Base-by-base conservation (phyloP, 306 rosid genomes). In the Fragaria vesca region DNA sequence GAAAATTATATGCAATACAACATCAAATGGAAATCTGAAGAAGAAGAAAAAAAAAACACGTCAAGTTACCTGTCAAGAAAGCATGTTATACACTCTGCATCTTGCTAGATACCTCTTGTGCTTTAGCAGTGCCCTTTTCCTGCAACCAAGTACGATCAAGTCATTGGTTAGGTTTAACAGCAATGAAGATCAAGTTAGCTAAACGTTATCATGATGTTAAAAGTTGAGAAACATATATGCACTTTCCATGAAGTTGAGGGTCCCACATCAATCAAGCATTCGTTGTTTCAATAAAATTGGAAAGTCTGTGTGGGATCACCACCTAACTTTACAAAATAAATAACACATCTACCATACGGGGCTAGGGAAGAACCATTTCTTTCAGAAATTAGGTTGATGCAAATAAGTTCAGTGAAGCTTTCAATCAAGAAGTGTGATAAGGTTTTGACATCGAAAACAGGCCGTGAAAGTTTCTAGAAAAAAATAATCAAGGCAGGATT, bases 51-150 rank as follows among this genome's bases (percentile, higher is more conserved):
- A 67, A 74, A 43, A 43, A 0, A 43, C 12, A 74, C 58, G 76
- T 36, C n/a, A 38, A 20, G 28, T 71, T 63, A 81, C 81, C 86
- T 26, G 40, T 69, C 54, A 69, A 69, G 79, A 43, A 67, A 71
- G 78, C 74, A 74, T 72, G 58, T 86, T 83, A 91, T 66, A 96
- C 96, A 78, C 82, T 91, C 85, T 91, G 96, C 81, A 87, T 84
- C 88, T 96, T 96, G 94, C 88, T 87, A 28, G 98, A 86, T 28
- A 80, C 48, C 47, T 90, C 98, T 83, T 87, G 91, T 76, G 87
- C 86, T 85, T 88, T 93, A 12, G 65, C 45, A 50, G 81, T 97
- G 67, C 88, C 97, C 74, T 86, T 91, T 78, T 83, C 97, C 99
- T 96, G 89, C 87, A 81, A 55, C 75, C 73, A 70, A 20, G 58